A percentile compares a stretch with the other conserved stretches of the same genome.
Evolutionary conservation across 169 alveolate genomes (phyloP).

Genomic region (Plasmodium vivax): DNA sequence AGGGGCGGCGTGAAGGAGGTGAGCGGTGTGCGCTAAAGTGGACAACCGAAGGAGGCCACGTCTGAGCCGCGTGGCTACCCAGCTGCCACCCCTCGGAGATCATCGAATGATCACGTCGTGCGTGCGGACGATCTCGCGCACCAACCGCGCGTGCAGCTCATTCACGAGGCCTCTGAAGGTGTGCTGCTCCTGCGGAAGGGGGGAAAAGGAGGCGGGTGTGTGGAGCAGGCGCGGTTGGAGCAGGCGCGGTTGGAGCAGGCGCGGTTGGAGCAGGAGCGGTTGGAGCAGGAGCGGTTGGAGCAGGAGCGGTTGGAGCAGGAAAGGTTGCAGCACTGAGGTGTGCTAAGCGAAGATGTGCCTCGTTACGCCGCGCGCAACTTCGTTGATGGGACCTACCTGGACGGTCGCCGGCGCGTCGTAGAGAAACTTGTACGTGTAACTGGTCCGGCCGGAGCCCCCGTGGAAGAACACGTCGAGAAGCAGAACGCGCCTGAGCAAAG

Average conservation of each 20-base stretch:
- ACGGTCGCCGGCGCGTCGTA: constrained; percentile 22
- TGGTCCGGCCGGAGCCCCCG: not conserved
- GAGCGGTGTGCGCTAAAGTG: not conserved
- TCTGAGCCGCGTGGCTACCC: not conserved
- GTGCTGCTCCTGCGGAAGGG: constrained; percentile 39
- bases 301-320: too few relatives aligned
- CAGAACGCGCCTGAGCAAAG: constrained; percentile 6
- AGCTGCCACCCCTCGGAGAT: not conserved
- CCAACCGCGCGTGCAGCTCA: constrained; percentile 26
- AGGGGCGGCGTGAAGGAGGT: not conserved
- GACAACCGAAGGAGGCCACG: not conserved
- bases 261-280: too few relatives aligned
- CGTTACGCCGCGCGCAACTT: not conserved
- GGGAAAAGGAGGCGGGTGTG: not conserved
- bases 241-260: not conserved
- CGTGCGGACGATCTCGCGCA: constrained; percentile 6
- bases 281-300: too few relatives aligned
- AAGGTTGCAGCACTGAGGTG: not conserved
- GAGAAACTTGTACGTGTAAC: constrained; percentile 60
- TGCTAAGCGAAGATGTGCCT: not conserved
- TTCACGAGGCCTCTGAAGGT: constrained; percentile 38
- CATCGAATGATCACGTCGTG: constrained; percentile 32
- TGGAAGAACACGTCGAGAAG: constrained; percentile 43
- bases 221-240: not conserved
- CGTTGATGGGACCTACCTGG: not conserved